Base-by-base conservation (phyloP, 169 alveolate genomes). In the Plasmodium adleri region DNA sequence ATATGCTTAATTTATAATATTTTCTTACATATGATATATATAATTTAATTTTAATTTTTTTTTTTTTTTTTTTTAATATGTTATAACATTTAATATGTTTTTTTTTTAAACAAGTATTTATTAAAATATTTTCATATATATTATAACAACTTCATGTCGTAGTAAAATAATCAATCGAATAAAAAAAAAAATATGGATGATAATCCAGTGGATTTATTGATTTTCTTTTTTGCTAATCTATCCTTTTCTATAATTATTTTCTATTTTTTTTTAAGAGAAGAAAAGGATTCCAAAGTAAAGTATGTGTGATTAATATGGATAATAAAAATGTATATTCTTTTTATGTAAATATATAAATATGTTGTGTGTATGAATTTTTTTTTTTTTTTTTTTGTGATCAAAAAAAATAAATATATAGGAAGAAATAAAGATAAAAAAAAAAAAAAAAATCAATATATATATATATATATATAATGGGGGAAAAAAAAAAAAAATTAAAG, bases 231-330 rank as follows among this genome's bases (percentile, higher is more conserved):
- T 15, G 17, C 43, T 45, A 68, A 45, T 68, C 49, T 68, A 45
- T 6, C 49, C 47, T 68, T 68, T 45, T 68, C 75, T 15, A n/a
- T 68, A 4, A 39, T 68, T 3, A 68, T 47, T 47, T 68, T 45
- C 47, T 47, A 68, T 68, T 39, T 39, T 43, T 68, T 58, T 45
- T 68, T 68, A 68, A 43, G 62, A 22, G 75, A 68, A 8, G 75
- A 68, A 8, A 17, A 67, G 10, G 39, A 43, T 45, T 39, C 17
- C 20, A 47, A 45, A 47, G 43, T 68, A 39, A 39, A 22, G 63
- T 45, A 45, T 15, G 75, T 10, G 9, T 15, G 28, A n/a, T 7
- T 59, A 22, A 64, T 64, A 15, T 7, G 5, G 50, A 64, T 12
- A 64, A 64, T 12, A 64, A 28, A 12, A 26, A n/a, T 64, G 13